These are phyloP conservation scores for Boletellus ananas DNA, from an alignment of 768 basidiomycete species.

Conservation along the genomic window DNA sequence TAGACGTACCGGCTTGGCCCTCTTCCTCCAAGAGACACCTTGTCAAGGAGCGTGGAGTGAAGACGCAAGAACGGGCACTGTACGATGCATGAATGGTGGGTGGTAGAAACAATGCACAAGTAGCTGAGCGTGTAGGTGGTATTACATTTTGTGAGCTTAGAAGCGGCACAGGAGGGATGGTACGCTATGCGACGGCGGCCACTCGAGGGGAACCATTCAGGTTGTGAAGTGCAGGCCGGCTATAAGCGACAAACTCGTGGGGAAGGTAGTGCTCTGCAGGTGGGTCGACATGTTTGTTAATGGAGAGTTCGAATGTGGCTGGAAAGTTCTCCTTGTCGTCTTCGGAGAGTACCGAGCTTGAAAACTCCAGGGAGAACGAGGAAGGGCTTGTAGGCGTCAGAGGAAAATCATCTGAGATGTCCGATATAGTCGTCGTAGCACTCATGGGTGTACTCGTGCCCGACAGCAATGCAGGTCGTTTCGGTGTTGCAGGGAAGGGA, in stretches of 20 bases:
- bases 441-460: slow-evolving; percentile 72
- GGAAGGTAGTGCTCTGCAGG: slow-evolving; percentile 75
- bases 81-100: slow-evolving; percentile 64
- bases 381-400: slow-evolving; percentile 73
- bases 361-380: slow-evolving; percentile 42
- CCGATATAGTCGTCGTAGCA: slow-evolving; percentile 67
- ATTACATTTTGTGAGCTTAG: slow-evolving; percentile 74
- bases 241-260: slow-evolving; percentile 76
- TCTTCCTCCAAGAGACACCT: slow-evolving; percentile 38
- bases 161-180: slow-evolving; percentile 42
- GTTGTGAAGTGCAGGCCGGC: slow-evolving; percentile 74
- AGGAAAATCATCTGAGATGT: slow-evolving; percentile 80
- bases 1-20: slow-evolving; percentile 12
- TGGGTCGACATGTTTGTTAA: slow-evolving; percentile 67
- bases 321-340: slow-evolving; percentile 82
- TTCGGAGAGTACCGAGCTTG: slow-evolving; percentile 57
- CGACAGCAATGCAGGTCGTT: slow-evolving; percentile 38
- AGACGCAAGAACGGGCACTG: slow-evolving; percentile 49
- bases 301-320: slow-evolving; percentile 64
- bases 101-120: slow-evolving; percentile 62
- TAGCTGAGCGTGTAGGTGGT: slow-evolving; percentile 59
- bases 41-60: slow-evolving; percentile 47
- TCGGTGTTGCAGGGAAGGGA: slow-evolving; percentile 63
- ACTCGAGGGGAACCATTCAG: slow-evolving; percentile 61
- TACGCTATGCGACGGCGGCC: slow-evolving; percentile 54